Evolutionary conservation across 78 protist genomes (phyloP).

Genomic region (Andalucia godoyi): DNA sequence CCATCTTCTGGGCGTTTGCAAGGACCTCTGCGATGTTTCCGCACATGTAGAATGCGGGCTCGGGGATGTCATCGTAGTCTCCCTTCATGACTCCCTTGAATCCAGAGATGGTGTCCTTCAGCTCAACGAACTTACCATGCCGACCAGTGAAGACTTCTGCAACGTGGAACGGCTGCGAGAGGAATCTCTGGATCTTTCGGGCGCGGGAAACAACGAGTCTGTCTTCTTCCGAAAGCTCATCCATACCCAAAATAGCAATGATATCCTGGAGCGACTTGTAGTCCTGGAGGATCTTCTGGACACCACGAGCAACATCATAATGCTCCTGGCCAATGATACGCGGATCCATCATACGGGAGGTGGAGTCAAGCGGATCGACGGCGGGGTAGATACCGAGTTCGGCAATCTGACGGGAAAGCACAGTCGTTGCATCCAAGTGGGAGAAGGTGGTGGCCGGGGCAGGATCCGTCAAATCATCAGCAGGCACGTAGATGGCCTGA

Average conservation of each 20-base stretch:
- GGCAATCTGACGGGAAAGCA: slow-evolving; percentile 89
- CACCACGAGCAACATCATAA: slow-evolving; percentile 79
- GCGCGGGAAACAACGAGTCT: slow-evolving; percentile 92
- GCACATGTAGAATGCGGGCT: slow-evolving; percentile 95
- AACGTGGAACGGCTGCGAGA: slow-evolving; percentile 97
- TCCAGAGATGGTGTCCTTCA: slow-evolving; percentile 70
- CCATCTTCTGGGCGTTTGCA: slow-evolving; percentile 65
- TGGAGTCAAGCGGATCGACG: slow-evolving; percentile 95
- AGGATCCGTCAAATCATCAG: slow-evolving; percentile 98
- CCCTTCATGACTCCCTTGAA: slow-evolving; percentile 80
- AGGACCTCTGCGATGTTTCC: slow-evolving; percentile 77
- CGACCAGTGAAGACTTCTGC: slow-evolving; percentile 95
- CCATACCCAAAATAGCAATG: slow-evolving; percentile 97
- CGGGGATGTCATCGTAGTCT: slow-evolving; percentile 84
- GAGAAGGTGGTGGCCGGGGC: slow-evolving; percentile 99
- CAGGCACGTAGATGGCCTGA: slow-evolving; percentile 99
- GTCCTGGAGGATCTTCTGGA: slow-evolving; percentile 85
- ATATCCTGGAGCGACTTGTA: slow-evolving; percentile 96
- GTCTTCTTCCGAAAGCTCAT: slow-evolving; percentile 94
- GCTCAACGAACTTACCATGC: slow-evolving; percentile 78
- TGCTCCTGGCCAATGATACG: slow-evolving; percentile 81
- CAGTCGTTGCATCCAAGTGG: slow-evolving; percentile 98
- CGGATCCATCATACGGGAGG: slow-evolving; percentile 94
- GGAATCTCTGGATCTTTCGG: slow-evolving; percentile 91
- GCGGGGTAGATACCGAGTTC: slow-evolving; percentile 99